Base-by-base conservation (phyloP, 176 grass and related monocot genomes). In the Eragrostis curvula region DNA sequence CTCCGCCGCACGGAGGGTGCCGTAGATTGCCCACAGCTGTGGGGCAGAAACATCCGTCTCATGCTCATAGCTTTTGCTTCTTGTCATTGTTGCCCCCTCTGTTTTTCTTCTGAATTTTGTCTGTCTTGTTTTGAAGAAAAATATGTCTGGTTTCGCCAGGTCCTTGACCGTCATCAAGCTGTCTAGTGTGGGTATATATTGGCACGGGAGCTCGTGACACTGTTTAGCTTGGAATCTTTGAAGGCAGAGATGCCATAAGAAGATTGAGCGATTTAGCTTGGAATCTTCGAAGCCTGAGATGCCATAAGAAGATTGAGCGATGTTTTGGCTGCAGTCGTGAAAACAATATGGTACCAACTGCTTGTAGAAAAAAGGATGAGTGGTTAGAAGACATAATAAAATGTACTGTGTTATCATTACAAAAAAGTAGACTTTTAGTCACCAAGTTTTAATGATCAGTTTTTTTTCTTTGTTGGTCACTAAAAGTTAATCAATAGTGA, bases 21-120 rank as follows among this genome's bases (percentile, higher is more conserved):
- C 70, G 27, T 73, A 73, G 70, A 73, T 73, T 17, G 27, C 70
- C 70, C 70, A 73, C 47, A 73, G 47, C 3, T 73, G 27, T 15
- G 70, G 30, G 47, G 70, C 70, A 0, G 70, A 27, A 27, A 73
- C 47, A 21, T 73, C 29, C 43, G 73, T 43, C 57, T 68, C 60
- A 39, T 76, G 45, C 51, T 77, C 71, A 2, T 87, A 71, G 8
- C 52, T 60, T 58, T 75, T 30, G 85, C 64, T 82, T 61, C 55
- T 46, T 52, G 41, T 87, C 71, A 87, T 87, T 29, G 27, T 51
- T 23, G 29, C 43, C 32, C 36, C 72, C 67, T 60, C 8, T 21
- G 32, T 7, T 24, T 71, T 47, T n/a, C 40, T 47, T 6, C 30
- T 28, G 70, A 36, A 52, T 5, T 75, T 36, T 36, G 2, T 36